Evolutionary conservation across 2,329 filamentous ascomycete genomes (phyloP), one percentile per base, ranked within the genome.

Genomic region (Coniochaeta ligniaria): DNA sequence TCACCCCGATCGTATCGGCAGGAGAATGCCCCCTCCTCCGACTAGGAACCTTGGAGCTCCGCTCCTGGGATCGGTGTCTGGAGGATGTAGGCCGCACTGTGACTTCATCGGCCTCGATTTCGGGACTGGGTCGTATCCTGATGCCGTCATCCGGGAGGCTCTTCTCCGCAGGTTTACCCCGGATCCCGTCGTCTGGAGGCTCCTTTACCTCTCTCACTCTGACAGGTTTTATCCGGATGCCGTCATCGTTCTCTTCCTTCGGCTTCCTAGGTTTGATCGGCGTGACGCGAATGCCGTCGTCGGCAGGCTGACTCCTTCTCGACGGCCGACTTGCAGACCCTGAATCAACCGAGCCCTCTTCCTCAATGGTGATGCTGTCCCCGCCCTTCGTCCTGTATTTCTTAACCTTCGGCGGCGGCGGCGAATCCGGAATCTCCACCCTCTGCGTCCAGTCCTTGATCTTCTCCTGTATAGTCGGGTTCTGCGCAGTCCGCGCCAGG

Each of bases 391-490:
- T 66, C 57, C 66, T 65, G 57, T 69, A 70, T 33, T 63, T 63
- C 38, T 64, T 68, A 22, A 67, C 62, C 47, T 63, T 64, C 5
- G 64, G 73, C 52, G 73, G 71, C 1, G 73, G 68, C 9, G 74
- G 69, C 22, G 47, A 31, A 20, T 80, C 77, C 1, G 80, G 77
- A 1, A 78, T 66, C 63, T 86, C 82, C 8, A 86, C 80, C 64
- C 78, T 78, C 58, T 73, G 76, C 0, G 83, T 84, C 86, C 85
- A 88, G 56, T 85, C 81, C 64, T 82, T 80, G 63, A 88, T 82
- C 70, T 87, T 88, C 65, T 75, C 82, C 55, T 83, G 77, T 4
- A 85, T 76, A 0, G 81, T 73, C 3, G 84, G 83, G 65, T 85
- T 86, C 36, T 76, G 75, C 7, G 78, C 76, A 1, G 82, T 80